Conservation (phyloP, 2,329 filamentous ascomycete genomes). For the Xylaria sp. region DNA sequence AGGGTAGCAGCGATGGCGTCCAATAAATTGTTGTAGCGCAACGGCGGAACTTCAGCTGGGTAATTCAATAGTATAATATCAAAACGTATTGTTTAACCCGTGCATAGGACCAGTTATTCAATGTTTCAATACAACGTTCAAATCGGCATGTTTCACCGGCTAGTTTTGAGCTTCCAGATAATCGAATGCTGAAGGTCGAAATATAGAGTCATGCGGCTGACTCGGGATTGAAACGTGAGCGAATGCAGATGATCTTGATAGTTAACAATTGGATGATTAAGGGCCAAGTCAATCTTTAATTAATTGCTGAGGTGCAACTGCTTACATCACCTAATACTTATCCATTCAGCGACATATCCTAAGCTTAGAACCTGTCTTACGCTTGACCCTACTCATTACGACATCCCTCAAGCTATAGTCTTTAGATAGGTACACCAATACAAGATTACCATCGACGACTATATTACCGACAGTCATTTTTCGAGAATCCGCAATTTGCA, state of each 20-base stretch:
- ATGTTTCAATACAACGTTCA: background rate
- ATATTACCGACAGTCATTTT: background rate
- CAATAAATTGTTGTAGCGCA: constrained; percentile 20
- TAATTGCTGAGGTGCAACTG: background rate
- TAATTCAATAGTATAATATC: background rate
- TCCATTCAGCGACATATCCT: background rate
- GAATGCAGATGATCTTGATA: background rate
- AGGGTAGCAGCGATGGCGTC: constrained; percentile 27
- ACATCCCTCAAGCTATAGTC: too few species aligned
- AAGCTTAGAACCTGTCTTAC: background rate
- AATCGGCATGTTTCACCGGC: background rate
- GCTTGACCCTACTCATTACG: background rate
- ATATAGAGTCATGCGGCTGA: background rate
- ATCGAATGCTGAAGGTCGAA: background rate
- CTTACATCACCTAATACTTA: background rate
- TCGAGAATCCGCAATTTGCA: background rate
- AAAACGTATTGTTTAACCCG: background rate
- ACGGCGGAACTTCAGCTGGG: constrained; percentile 22
- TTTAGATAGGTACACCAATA: background rate
- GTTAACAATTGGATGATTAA: background rate
- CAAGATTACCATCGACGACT: background rate
- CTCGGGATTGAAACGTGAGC: too few species aligned
- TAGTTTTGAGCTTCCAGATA: background rate
- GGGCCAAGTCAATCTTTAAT: background rate
- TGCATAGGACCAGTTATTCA: background rate